Evolutionary conservation across 2,329 filamentous ascomycete species (phyloP), one percentile per base, ranked within the genome.

Genomic region (Ilyonectria sp.): DNA sequence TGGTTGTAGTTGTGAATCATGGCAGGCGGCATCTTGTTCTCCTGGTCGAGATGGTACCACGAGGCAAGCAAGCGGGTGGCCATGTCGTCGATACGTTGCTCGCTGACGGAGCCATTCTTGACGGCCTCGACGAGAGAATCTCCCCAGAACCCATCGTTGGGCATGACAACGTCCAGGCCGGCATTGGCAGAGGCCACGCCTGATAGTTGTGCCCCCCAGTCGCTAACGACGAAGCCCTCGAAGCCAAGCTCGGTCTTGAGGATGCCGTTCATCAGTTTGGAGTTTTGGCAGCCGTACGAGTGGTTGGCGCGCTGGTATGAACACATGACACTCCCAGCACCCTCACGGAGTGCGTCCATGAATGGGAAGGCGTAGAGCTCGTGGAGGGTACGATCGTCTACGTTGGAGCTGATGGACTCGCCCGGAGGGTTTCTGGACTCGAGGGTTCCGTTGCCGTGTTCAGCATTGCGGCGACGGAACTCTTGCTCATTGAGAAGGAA

Each of bases 81-180:
- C 56, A 59, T 59, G 9, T 59, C 56, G n/a, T 44, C 21, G 1
- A 59, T 31, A 2, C 56, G 19, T 9, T 23, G n/a, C 8, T 33
- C 44, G 4, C 43, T 35, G 3, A 59, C 56, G 5, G 56, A 50
- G 15, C 56, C 56, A 17, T 59, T 59, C 15, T 59, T 37, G 21
- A 59, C 44, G 15, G 56, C 56, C 11, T 59, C 56, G 17, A 44
- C 29, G 3, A 59, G 31, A 10, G 49, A 49, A 6, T 49, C 29
- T 2, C 56, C 56, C 56, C 56, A 59, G 6, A 58, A 84, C 0
- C 84, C 85, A 0, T 75, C 75, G 11, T 81, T 80, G 0, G 89
- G 89, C 89, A 91, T 91, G 5, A 89, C 88, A 88, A 95, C 91
- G 74, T 97, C 94, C 2, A 91, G 78, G 0, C 89, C 89, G 4